phyloP scores from a whole-genome alignment of 768 basidiomycete species.

The Tylopilus plumbeoviolaceoides region DNA sequence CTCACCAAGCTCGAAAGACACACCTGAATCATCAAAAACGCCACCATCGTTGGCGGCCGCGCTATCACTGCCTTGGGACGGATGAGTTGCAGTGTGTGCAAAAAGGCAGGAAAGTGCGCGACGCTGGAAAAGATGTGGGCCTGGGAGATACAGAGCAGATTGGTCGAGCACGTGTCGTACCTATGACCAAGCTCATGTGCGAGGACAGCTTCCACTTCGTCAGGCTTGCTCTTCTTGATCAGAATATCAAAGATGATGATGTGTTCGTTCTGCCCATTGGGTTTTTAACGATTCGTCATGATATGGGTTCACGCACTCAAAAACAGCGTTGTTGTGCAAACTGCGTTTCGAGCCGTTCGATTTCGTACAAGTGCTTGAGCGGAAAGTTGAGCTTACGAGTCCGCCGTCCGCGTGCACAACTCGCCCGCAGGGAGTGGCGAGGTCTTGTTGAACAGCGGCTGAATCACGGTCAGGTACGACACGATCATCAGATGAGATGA shows the following conservation, averaged over 20 bases:
- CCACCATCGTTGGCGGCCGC: constrained; percentile 74
- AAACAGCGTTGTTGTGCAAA: constrained; percentile 96
- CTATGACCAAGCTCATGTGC: constrained; percentile 98
- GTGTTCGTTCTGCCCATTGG: constrained; percentile 65
- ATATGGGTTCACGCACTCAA: too few species aligned
- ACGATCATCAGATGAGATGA: too few species aligned
- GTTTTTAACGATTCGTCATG: constrained; percentile 4
- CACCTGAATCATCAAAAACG: constrained; percentile 85
- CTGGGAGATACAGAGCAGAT: constrained; percentile 83
- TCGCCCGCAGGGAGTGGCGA: too few species aligned
- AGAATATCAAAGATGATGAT: constrained; percentile 98
- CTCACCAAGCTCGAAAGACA: not conserved
- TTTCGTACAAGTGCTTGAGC: constrained; percentile 84
- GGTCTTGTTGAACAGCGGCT: too few species aligned
- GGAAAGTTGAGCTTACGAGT: too few species aligned
- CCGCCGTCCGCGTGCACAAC: too few species aligned
- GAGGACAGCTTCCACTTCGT: constrained; percentile 94
- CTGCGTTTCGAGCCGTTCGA: constrained; percentile 96
- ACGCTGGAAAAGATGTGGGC: constrained; percentile 85
- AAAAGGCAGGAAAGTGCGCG: constrained; percentile 85
- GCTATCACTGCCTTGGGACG: constrained; percentile 55
- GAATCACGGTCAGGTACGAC: too few species aligned
- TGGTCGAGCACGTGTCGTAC: constrained; percentile 87
- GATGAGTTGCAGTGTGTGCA: constrained; percentile 74
- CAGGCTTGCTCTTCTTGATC: constrained; percentile 84